Percentiles rank a stretch among this genome's conserved stretches.
phyloP scores from a whole-genome alignment of 2,329 filamentous ascomycete species.

The Ceratocystiopsis sp. region DNA sequence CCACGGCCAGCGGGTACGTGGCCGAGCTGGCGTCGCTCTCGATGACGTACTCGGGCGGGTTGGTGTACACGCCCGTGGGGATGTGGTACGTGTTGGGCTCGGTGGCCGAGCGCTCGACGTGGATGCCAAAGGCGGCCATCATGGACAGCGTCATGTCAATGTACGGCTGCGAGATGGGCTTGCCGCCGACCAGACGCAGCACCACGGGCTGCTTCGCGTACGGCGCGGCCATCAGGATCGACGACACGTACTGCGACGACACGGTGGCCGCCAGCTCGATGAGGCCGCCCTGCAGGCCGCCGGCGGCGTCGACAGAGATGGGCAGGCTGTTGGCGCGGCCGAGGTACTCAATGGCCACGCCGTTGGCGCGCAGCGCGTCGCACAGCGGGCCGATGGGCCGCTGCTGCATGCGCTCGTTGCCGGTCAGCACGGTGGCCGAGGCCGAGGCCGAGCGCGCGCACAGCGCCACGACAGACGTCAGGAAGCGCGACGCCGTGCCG shows the following conservation, averaged over 20 bases:
- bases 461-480: slow-evolving; percentile 80
- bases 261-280: slow-evolving; percentile 90
- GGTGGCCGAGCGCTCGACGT: slow-evolving; percentile 56
- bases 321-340: slow-evolving; percentile 74
- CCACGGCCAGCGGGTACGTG: slow-evolving; percentile 86
- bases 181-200: slow-evolving; percentile 79
- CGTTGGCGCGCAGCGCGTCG: slow-evolving; percentile 73
- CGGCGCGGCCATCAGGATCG: slow-evolving; percentile 87
- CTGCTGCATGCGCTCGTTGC: slow-evolving; percentile 91
- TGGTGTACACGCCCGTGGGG: slow-evolving; percentile 66
- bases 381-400: slow-evolving; percentile 87
- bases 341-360: slow-evolving; percentile 72
- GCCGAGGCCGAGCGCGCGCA: slow-evolving; percentile 48
- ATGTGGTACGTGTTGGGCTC: slow-evolving; percentile 91
- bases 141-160: slow-evolving; percentile 98
- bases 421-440: slow-evolving; percentile 61
- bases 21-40: slow-evolving; percentile 97
- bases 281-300: slow-evolving; percentile 67
- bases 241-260: slow-evolving; percentile 98
- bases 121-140: slow-evolving; percentile 85
- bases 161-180: slow-evolving; percentile 90
- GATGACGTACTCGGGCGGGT: slow-evolving; percentile 71
- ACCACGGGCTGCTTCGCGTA: slow-evolving; percentile 93
- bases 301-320: slow-evolving; percentile 63
- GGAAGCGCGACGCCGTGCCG: slow-evolving; percentile 85